Evolutionary conservation across 2,329 filamentous ascomycete genomes (phyloP).

Genomic region (Phyllosticta capitalensis): DNA sequence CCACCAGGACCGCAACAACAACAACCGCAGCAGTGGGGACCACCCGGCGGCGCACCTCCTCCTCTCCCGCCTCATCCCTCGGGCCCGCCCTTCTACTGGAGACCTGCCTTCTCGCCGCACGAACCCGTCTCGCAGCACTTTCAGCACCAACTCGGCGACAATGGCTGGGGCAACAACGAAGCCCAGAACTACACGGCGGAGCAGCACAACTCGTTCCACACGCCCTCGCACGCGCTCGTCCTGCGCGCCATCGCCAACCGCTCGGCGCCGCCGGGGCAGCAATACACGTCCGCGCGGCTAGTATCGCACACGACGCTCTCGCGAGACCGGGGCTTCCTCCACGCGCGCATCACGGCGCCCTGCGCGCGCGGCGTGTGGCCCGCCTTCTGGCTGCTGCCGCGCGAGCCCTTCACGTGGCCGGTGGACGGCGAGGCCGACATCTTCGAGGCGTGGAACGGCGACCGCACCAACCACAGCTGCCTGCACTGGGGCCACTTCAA

Average conservation of each 20-base stretch:
- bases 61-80: slow-evolving; percentile 20
- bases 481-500: slow-evolving; percentile 51
- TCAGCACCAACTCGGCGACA: slow-evolving; percentile 46
- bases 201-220: slow-evolving; percentile 46
- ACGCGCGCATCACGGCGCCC: slow-evolving; percentile 43
- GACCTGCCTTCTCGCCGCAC: slow-evolving; percentile 39
- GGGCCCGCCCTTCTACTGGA: slow-evolving; percentile 40
- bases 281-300: slow-evolving; percentile 48
- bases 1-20: slow-evolving; percentile 19
- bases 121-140: slow-evolving; percentile 43
- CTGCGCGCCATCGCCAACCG: slow-evolving; percentile 41
- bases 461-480: slow-evolving; percentile 46
- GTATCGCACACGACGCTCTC: slow-evolving; percentile 44
- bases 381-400: slow-evolving; percentile 51
- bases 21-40: slow-evolving; percentile 14
- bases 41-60: slow-evolving; percentile 18
- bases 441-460: slow-evolving; percentile 53
- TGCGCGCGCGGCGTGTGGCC: slow-evolving; percentile 51
- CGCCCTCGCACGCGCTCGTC: slow-evolving; percentile 42
- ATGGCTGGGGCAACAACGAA: slow-evolving; percentile 55
- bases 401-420: slow-evolving; percentile 50
- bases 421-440: slow-evolving; percentile 52
- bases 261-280: slow-evolving; percentile 23
- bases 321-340: slow-evolving; percentile 43
- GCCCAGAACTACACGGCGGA: slow-evolving; percentile 47